Evolutionary conservation across 306 rosid species (phyloP), one percentile per base, ranked within the genome.

Genomic region (Prunus mume): DNA sequence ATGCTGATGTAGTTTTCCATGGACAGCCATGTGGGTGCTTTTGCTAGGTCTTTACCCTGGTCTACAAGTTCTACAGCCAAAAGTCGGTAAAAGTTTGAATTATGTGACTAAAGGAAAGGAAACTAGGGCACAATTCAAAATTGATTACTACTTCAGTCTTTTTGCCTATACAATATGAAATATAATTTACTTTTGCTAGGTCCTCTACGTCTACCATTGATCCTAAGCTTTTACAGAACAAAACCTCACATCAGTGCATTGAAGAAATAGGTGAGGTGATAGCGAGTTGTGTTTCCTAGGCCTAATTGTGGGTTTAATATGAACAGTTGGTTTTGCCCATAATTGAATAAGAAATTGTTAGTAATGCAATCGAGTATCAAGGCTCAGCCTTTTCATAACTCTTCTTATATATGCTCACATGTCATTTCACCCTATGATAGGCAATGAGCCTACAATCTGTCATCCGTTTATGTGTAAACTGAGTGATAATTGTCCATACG

Each of bases 21-120:
- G 69, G 61, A 38, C 27, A 57, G 55, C 67, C 78, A 46, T 63
- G 68, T 51, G 61, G 75, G 51, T 68, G 68, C 52, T 7, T 10
- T 17, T 41, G 57, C 43, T 69, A 51, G 72, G 73, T 28, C 69
- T 46, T 69, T 63, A 80, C 52, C 66, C 43, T 28, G 72, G 71
- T 68, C 82, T 60, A 62, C 60, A 20, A 58, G 52, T 52, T 55
- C 55, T 61, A 46, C 82, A 38, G 24, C 45, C 25, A 27, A 74
- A 49, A 78, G 76, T 32, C 28, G 4, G 19, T 52, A 43, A 55
- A 65, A 50, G 73, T 58, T 72, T 22, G 71, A 81, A 69, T 75
- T 24, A 30, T 81, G 69, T 12, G 65, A 75, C 77, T 32, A 78
- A 71, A 0, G 65, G 65, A 78, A 71, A 0, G 65, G 65, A 61